Percentiles rank a stretch among this genome's conserved stretches.
phyloP scores from a whole-genome alignment of 768 basidiomycete genomes.

The Lentinus brumalis region DNA sequence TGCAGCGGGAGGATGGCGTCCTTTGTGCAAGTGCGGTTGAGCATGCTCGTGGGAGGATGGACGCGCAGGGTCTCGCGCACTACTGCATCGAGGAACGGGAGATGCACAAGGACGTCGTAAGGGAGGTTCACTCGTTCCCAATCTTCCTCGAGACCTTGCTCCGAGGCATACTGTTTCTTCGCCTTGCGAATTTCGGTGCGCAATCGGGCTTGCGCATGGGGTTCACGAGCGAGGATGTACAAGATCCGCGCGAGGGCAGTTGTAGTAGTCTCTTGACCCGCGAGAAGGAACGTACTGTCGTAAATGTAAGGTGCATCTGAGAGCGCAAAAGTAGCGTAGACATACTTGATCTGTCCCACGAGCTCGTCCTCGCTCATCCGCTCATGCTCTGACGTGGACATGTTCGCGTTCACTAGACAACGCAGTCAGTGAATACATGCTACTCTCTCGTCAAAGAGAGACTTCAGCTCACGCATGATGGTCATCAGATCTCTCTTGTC shows the following conservation, averaged over 20 bases:
- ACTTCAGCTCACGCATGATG: conserved; percentile 37
- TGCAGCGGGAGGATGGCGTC: conserved; percentile 62
- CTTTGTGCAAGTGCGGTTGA: conserved; percentile 35
- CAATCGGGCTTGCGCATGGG: conserved; percentile 34
- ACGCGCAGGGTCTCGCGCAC: conserved; percentile 45
- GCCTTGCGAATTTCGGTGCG: conserved; percentile 36
- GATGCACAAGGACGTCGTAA: conserved; percentile 42
- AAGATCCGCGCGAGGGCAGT: conserved; percentile 36
- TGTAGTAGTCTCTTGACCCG: conserved; percentile 33
- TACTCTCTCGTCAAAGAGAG: background rate
- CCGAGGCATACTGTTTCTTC: conserved; percentile 23
- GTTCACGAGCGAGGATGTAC: conserved; percentile 33
- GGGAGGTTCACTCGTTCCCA: conserved; percentile 37
- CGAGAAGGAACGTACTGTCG: conserved; percentile 39
- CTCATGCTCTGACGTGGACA: conserved; percentile 31
- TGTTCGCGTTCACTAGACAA: conserved; percentile 36
- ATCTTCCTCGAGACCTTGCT: background rate
- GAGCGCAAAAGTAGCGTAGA: background rate
- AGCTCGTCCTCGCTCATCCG: conserved; percentile 38
- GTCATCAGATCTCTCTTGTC: conserved; percentile 40
- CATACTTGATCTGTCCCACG: conserved; percentile 42
- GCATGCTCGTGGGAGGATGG: conserved; percentile 34
- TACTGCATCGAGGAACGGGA: conserved; percentile 50
- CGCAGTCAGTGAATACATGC: background rate
- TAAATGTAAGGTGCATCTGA: background rate